Evolutionary conservation across 1,284 basidiomycete species (phyloP).

Genomic region (Lignosus rhinocerotis): DNA sequence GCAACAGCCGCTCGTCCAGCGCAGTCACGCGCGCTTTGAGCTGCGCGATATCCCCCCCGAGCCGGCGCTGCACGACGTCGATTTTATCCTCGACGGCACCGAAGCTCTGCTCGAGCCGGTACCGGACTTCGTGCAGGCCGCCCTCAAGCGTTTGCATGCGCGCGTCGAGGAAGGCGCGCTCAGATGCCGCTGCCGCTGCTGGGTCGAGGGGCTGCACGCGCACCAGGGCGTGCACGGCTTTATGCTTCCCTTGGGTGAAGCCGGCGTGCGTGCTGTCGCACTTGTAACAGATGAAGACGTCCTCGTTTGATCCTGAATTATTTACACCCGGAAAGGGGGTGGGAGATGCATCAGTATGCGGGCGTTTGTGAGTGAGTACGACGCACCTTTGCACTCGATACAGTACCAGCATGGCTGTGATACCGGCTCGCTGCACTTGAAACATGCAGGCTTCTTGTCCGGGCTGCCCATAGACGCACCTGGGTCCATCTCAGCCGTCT

Average conservation of each 20-base stretch:
- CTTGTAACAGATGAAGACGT: not conserved
- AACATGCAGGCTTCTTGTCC: not conserved
- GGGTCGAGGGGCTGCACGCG: slow-evolving; percentile 1
- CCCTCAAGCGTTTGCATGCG: not conserved
- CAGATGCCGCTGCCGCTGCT: not conserved
- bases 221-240: slow-evolving; percentile 2
- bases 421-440: not conserved
- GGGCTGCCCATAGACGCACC: not conserved
- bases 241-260: not conserved
- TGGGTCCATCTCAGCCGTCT: not conserved
- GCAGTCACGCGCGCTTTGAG: not conserved
- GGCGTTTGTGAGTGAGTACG: not conserved
- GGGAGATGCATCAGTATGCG: too few relatives aligned
- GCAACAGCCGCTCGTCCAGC: not conserved
- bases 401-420: slow-evolving; percentile 14
- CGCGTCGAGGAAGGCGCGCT: not conserved
- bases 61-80: not conserved
- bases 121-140: not conserved
- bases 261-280: slow-evolving; percentile 4
- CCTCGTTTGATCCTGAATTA: not conserved
- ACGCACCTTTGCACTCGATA: slow-evolving; percentile 11
- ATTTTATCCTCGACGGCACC: not conserved
- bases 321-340: not conserved
- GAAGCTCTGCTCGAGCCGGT: not conserved
- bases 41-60: not conserved